Percentiles rank a stretch among this genome's conserved stretches.
Evolutionary conservation across 768 basidiomycete genomes (phyloP).

Genomic region (Boletus subparvulus): DNA sequence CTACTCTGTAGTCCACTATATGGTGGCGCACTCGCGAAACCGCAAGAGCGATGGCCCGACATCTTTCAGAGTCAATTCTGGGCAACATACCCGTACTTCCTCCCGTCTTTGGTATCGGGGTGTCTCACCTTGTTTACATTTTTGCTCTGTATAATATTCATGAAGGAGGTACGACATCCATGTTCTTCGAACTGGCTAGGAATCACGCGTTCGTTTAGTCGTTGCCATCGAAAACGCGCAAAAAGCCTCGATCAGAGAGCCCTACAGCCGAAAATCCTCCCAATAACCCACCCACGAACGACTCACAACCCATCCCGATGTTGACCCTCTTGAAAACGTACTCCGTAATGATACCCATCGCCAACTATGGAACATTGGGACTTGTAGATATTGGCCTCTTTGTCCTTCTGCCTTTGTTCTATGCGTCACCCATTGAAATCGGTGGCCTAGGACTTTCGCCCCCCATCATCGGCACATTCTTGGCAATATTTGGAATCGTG

Average conservation of each 20-base stretch:
- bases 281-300: not conserved
- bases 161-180: conserved; percentile 32
- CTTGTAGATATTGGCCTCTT: conserved; percentile 42
- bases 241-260: not conserved
- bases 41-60: conserved; percentile 53
- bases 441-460: conserved; percentile 46
- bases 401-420: conserved; percentile 46
- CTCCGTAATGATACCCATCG: conserved; percentile 41
- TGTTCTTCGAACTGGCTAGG: not conserved
- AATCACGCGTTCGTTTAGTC: conserved; percentile 19
- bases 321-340: conserved; percentile 27
- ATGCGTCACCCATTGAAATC: conserved; percentile 40
- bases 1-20: conserved; percentile 47
- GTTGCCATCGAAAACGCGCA: conserved; percentile 17
- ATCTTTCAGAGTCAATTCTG: conserved; percentile 44
- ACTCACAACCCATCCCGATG: conserved; percentile 29
- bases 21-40: conserved; percentile 55
- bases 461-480: conserved; percentile 38
- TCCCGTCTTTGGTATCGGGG: conserved; percentile 33
- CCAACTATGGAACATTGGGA: conserved; percentile 42
- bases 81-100: conserved; percentile 37
- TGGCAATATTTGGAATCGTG: conserved; percentile 39
- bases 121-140: conserved; percentile 12
- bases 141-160: conserved; percentile 20
- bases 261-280: not conserved